These are phyloP conservation scores for Tremella yokohamensis DNA, from an alignment of 768 basidiomycete genomes.

Conservation along the genomic window DNA sequence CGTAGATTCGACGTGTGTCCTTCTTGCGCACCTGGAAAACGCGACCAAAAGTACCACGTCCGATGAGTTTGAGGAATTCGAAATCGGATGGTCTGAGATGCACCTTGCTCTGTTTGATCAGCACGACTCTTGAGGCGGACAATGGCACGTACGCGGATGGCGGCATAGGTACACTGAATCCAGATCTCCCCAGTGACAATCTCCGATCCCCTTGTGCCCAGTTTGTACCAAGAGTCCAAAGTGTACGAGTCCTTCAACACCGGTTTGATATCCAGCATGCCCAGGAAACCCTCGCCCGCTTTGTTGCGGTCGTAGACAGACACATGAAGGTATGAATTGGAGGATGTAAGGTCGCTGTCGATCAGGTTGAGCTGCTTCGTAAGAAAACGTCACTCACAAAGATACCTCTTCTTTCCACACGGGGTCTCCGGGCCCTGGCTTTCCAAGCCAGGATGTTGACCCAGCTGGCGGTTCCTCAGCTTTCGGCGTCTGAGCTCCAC, in stretches of 20 bases:
- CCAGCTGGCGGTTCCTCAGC: constrained; percentile 30
- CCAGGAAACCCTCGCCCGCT: constrained; percentile 81
- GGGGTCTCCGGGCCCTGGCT: constrained; percentile 65
- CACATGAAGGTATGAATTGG: constrained; percentile 74
- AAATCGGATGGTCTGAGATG: constrained; percentile 92
- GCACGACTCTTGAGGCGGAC: not conserved
- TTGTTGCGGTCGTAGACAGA: constrained; percentile 86
- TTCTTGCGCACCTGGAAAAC: constrained; percentile 98
- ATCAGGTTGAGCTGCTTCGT: constrained; percentile 12
- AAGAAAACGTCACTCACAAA: constrained; percentile 61
- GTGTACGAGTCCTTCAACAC: constrained; percentile 86
- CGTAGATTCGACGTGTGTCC: constrained; percentile 98
- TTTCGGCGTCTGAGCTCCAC: constrained; percentile 37
- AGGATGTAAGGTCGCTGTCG: constrained; percentile 87
- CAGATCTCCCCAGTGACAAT: constrained; percentile 87
- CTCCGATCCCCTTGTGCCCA: constrained; percentile 56
- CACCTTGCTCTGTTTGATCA: constrained; percentile 64
- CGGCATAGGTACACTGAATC: constrained; percentile 89
- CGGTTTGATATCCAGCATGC: constrained; percentile 86
- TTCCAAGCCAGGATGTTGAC: constrained; percentile 36
- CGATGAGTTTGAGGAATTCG: constrained; percentile 97
- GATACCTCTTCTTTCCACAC: constrained; percentile 99
- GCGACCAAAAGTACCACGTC: constrained; percentile 94
- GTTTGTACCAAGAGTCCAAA: constrained; percentile 81
- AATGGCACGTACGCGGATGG: constrained; percentile 68